Evolutionary conservation across 352 stramenopile genomes (phyloP), one percentile per base, ranked within the genome.

Genomic region (Thraustotheca clavata): DNA sequence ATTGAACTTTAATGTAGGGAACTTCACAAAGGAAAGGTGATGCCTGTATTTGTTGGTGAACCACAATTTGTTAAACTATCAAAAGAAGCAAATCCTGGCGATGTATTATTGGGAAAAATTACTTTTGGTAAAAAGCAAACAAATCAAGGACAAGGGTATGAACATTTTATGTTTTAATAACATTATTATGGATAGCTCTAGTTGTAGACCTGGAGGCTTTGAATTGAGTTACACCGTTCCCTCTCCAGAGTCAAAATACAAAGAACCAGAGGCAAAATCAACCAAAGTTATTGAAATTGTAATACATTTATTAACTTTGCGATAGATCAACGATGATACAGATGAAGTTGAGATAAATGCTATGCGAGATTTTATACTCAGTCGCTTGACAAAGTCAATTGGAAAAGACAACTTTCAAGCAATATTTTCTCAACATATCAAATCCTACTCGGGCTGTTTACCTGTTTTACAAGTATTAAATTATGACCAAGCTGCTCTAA

Each of bases 31-130:
- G 43, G 43, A 40, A 88, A 78, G 68, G 76, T 79, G 52, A 60
- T 91, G 7, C 72, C 81, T 6, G 65, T 91, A n/a, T 92, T 88
- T 60, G 48, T 91, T 8, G 78, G 78, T 39, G 83, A 92, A 63
- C 83, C 83, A 16, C 71, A 69, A 0, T 60, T 74, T 27, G 83
- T 91, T 63, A 89, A 89, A 62, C 74, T 92, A 38, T 78, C 82
- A 2, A 59, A 62, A 4, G 80, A 74, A 20, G 68, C 71, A 61
- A 49, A 74, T 2, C 65, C 82, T 5, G 83, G 83, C n/a, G 80
- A 92, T 39, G n/a, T 87, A 46, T 60, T 92, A 31, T 73, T 61
- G 6, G 83, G 83, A n/a, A 88, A 74, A 34, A 76, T 92, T 32
- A 55, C 81, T 67, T 92, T 84, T 41, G 83, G 81, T n/a, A 84